Evolutionary conservation across 2,329 filamentous ascomycete genomes (phyloP).

Genomic region (Ustulina deusta): DNA sequence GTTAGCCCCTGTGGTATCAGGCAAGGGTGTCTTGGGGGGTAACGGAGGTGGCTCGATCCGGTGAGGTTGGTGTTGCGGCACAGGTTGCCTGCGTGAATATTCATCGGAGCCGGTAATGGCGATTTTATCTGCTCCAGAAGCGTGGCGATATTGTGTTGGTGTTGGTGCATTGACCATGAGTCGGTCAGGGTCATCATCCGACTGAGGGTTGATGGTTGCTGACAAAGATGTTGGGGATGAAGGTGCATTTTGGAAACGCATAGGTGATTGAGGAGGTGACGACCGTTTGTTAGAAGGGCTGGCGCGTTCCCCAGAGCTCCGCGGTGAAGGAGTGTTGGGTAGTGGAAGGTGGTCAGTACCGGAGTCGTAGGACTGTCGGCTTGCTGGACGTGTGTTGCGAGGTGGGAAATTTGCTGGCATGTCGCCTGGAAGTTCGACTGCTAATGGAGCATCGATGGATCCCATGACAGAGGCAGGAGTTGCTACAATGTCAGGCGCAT

Average conservation of each 20-base stretch:
- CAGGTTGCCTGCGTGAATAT: constrained; percentile 58
- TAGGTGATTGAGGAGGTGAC: constrained; percentile 50
- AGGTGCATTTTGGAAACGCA: constrained; percentile 45
- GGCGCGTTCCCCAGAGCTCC: constrained; percentile 63
- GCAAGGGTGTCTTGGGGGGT: constrained; percentile 81
- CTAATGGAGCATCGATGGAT: constrained; percentile 61
- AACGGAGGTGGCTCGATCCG: constrained; percentile 75
- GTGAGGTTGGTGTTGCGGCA: constrained; percentile 52
- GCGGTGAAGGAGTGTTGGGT: constrained; percentile 59
- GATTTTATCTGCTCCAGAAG: constrained; percentile 75
- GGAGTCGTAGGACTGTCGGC: constrained; percentile 69
- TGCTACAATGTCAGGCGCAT: constrained; percentile 59
- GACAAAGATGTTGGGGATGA: constrained; percentile 41
- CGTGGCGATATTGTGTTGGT: constrained; percentile 68
- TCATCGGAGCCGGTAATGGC: constrained; percentile 72
- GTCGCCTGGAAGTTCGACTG: constrained; percentile 70
- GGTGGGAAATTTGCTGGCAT: constrained; percentile 57
- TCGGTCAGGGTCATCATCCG: constrained; percentile 62
- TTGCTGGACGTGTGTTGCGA: constrained; percentile 54
- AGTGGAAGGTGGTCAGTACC: constrained; percentile 64
- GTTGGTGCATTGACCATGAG: constrained; percentile 69
- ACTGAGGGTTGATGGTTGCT: constrained; percentile 42
- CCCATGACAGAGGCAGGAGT: constrained; percentile 50
- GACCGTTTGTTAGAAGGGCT: constrained; percentile 50
- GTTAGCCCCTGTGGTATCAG: constrained; percentile 58